Conservation (phyloP, 768 basidiomycete genomes). For the Lepiota venenata region DNA sequence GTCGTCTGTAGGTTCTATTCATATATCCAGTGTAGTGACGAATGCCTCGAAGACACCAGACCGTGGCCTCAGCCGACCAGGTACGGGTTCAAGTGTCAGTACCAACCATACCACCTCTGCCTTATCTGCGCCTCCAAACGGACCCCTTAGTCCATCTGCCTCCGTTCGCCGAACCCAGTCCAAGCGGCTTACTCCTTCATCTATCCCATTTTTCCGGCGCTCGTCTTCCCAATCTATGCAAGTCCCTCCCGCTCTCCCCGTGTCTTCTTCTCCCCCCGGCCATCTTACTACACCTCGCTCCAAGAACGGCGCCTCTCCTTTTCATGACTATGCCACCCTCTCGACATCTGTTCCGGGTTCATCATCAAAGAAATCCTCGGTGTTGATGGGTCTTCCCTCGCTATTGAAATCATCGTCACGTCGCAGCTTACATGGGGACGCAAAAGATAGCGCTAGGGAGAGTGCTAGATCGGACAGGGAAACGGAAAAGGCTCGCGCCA, state of each 20-base stretch:
- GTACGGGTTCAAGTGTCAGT: constrained; percentile 74
- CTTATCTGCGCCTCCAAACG: constrained; percentile 49
- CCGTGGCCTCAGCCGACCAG: constrained; percentile 58
- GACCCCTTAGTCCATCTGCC: constrained; percentile 69
- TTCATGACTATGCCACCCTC: constrained; percentile 47
- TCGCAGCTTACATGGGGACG: constrained; percentile 71
- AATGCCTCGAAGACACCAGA: constrained; percentile 63
- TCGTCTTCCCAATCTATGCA: constrained; percentile 90
- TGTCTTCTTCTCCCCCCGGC: constrained; percentile 52
- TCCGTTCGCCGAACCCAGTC: constrained; percentile 67
- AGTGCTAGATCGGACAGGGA: constrained; percentile 39
- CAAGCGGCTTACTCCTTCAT: constrained; percentile 86
- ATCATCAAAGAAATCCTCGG: constrained; percentile 76
- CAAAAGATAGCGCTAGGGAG: constrained; percentile 52
- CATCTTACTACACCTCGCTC: constrained; percentile 36
- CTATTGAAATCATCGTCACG: constrained; percentile 84
- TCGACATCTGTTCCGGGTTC: constrained; percentile 57
- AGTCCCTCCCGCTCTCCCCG: constrained; percentile 45
- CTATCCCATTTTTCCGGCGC: constrained; percentile 92
- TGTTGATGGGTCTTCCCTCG: constrained; percentile 79
- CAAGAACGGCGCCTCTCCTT: constrained; percentile 47
- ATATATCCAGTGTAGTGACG: constrained; percentile 41
- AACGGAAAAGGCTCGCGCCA: constrained; percentile 46
- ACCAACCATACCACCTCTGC: constrained; percentile 58
- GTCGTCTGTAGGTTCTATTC: constrained; percentile 69